Conservation (phyloP, 2,329 filamentous ascomycete species). For the Scortechinia acanthostroma region DNA sequence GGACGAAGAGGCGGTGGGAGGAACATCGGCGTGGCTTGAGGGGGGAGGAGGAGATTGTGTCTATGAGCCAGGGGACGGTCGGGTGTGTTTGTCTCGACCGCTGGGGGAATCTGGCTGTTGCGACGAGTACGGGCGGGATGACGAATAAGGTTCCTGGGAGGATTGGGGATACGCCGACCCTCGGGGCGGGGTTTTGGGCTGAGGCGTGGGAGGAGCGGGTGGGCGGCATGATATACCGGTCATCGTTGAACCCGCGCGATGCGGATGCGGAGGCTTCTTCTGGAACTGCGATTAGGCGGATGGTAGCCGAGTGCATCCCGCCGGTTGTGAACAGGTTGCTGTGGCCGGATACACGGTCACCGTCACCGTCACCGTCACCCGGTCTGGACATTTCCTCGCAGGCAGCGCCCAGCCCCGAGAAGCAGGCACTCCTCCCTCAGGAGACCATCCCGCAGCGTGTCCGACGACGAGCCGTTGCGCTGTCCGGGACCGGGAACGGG, state of each 20-base stretch:
- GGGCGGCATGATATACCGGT: no score
- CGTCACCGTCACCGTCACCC: no score
- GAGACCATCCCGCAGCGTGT: no score
- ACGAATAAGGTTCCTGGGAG: constrained; percentile 53
- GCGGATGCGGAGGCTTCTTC: constrained; percentile 5
- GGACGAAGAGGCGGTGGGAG: constrained; percentile 46
- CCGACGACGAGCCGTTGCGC: constrained; percentile 27
- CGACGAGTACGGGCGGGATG: constrained; percentile 50
- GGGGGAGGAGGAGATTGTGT: constrained; percentile 4
- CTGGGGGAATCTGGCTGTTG: constrained; percentile 43
- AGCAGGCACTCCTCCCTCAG: no score
- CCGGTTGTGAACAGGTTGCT: neutral
- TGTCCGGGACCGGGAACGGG: constrained; percentile 50
- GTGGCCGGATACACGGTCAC: neutral
- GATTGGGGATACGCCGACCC: constrained; percentile 51
- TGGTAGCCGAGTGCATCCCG: neutral
- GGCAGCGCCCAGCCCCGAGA: neutral
- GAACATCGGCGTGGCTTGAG: constrained; percentile 43
- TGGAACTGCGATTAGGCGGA: neutral
- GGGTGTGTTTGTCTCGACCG: constrained; percentile 50
- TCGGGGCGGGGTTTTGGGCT: constrained; percentile 54
- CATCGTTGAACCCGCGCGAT: constrained; percentile 6
- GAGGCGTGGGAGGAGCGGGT: constrained; percentile 43
- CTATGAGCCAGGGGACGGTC: constrained; percentile 48
- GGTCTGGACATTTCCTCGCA: no score